Conservation (phyloP, 192 early-diverging fungal genomes). For the Powellomyces hirtus region DNA sequence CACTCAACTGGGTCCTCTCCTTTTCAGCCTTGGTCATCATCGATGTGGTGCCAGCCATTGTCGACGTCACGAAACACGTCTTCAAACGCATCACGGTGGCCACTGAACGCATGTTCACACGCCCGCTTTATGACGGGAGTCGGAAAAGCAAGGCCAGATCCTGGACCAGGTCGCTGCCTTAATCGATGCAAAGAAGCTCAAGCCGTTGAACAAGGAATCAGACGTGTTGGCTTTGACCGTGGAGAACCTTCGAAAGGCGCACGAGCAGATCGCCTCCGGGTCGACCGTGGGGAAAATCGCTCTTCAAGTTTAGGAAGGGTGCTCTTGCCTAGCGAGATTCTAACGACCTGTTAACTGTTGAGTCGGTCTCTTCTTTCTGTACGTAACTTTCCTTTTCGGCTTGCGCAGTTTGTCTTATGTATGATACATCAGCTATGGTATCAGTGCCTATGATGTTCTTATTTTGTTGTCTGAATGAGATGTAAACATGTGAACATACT, state of each 20-base stretch:
- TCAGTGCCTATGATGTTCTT: no score
- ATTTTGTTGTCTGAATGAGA: no score
- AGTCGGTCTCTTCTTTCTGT: no score
- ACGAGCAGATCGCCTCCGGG: neutral
- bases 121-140: neutral
- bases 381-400: no score
- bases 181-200: neutral
- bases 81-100: neutral
- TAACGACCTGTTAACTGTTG: no score
- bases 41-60: neutral
- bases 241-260: neutral
- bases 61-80: neutral
- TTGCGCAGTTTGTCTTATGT: no score
- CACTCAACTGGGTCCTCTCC: neutral
- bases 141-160: neutral
- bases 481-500: no score
- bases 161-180: neutral
- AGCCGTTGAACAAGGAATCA: neutral
- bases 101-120: neutral
- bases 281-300: neutral
- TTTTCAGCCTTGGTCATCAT: neutral
- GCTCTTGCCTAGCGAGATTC: no score
- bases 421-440: no score
- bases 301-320: no score
- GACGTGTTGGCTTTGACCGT: neutral